These are phyloP conservation scores for Cladobotryum mycophilum DNA, from an alignment of 2,329 filamentous ascomycete species.

Conservation along the genomic window DNA sequence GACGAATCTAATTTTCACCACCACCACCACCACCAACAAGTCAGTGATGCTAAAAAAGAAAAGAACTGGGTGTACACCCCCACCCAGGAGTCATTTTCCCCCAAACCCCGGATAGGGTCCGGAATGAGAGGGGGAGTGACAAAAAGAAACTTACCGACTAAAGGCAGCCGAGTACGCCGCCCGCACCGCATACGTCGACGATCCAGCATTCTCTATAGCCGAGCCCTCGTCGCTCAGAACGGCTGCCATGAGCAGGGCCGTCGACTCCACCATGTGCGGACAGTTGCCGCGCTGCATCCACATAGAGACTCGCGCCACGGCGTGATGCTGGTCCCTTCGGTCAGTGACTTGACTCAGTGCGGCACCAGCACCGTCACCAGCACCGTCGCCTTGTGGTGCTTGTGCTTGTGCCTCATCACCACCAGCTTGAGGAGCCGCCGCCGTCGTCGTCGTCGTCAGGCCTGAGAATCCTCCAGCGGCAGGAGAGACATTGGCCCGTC, in stretches of 20 bases:
- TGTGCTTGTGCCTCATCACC: not conserved
- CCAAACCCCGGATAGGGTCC: no score
- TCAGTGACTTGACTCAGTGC: conserved; percentile 1
- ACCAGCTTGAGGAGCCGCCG: no score
- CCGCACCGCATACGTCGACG: conserved; percentile 54
- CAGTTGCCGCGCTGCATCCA: conserved; percentile 70
- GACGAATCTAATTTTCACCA: conserved; percentile 53
- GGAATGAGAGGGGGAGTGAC: not conserved
- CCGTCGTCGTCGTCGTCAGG: no score
- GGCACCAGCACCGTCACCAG: conserved; percentile 15
- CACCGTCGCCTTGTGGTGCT: no score
- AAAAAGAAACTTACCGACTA: conserved; percentile 50
- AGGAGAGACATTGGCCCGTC: not conserved
- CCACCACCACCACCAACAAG: no score
- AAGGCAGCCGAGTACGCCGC: conserved; percentile 70
- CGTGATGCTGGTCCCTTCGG: conserved; percentile 34
- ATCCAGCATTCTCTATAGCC: conserved; percentile 26
- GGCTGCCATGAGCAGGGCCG: conserved; percentile 65
- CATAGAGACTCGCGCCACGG: conserved; percentile 54
- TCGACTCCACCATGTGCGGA: conserved; percentile 74
- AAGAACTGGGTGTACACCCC: not conserved
- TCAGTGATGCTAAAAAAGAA: not conserved
- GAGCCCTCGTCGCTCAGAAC: conserved; percentile 54
- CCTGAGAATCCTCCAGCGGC: no score
- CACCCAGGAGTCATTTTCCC: no score